A percentile compares a stretch with the other conserved stretches of the same genome.
These are phyloP conservation scores for Pythium vanterpoolii DNA, from an alignment of 352 stramenopile genomes.

Conservation along the genomic window DNA sequence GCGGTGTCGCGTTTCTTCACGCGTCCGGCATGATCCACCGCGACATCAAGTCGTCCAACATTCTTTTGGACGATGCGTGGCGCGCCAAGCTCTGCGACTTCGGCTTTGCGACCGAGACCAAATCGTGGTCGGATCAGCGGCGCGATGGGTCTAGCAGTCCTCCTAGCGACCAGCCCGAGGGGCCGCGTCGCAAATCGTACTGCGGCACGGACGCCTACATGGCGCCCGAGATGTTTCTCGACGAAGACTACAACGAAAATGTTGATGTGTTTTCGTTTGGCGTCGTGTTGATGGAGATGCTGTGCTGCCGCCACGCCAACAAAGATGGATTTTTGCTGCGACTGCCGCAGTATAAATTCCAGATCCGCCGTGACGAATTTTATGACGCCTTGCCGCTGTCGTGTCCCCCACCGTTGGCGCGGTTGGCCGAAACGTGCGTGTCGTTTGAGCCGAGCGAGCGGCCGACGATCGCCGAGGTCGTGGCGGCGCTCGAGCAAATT, in stretches of 20 bases:
- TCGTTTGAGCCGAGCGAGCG: constrained; percentile 74
- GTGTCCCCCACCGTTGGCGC: constrained; percentile 55
- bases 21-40: constrained; percentile 72
- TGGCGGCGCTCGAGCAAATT: constrained; percentile 40
- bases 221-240: constrained; percentile 80
- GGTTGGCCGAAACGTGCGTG: constrained; percentile 66
- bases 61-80: constrained; percentile 69
- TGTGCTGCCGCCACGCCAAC: constrained; percentile 80
- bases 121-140: constrained; percentile 30
- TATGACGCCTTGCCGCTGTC: constrained; percentile 51
- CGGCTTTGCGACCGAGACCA: constrained; percentile 78
- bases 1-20: constrained; percentile 96
- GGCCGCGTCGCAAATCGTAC: constrained; percentile 72
- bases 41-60: constrained; percentile 89
- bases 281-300: constrained; percentile 84
- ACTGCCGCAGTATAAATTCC: constrained; percentile 82
- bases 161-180: constrained; percentile 14
- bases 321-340: constrained; percentile 77
- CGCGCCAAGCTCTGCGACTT: constrained; percentile 84
- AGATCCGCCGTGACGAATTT: constrained; percentile 61
- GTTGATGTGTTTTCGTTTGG: constrained; percentile 86
- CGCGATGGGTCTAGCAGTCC: constrained; percentile 3
- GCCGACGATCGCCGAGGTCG: constrained; percentile 44
- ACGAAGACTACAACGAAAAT: constrained; percentile 83
- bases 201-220: constrained; percentile 87